Percentiles rank a stretch among this genome's conserved stretches.
Conservation (phyloP, 768 basidiomycete species). For the Pulveroboletus ravenelii region DNA sequence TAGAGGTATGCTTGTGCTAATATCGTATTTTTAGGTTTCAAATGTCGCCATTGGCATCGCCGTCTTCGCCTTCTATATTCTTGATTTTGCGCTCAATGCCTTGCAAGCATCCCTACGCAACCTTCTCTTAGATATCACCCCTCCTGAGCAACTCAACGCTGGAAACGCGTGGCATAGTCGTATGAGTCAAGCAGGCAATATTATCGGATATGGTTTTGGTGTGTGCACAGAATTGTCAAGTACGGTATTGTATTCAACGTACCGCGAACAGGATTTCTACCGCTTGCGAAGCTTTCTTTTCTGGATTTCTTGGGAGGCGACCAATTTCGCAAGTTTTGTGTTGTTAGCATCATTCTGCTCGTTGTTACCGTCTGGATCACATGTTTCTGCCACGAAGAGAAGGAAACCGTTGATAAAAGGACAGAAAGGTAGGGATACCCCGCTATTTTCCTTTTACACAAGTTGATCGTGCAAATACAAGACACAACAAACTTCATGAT, state of each 20-base stretch:
- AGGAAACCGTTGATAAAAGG: slow-evolving; percentile 50
- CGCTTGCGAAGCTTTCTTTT: slow-evolving; percentile 75
- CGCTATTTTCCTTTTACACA: not conserved
- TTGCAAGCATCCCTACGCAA: slow-evolving; percentile 90
- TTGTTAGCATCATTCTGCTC: slow-evolving; percentile 77
- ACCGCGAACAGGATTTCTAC: slow-evolving; percentile 64
- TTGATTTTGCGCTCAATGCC: slow-evolving; percentile 98
- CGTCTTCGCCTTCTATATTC: slow-evolving; percentile 82
- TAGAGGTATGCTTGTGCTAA: not conserved
- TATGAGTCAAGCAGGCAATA: slow-evolving; percentile 96
- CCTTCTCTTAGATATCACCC: slow-evolving; percentile 87
- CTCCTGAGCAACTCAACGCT: slow-evolving; percentile 83
- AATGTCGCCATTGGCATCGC: slow-evolving; percentile 80
- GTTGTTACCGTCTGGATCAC: slow-evolving; percentile 83
- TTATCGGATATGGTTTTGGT: slow-evolving; percentile 92
- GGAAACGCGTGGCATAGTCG: slow-evolving; percentile 98
- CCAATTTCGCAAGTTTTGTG: slow-evolving; percentile 95
- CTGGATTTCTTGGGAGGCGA: slow-evolving; percentile 79
- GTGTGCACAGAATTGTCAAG: slow-evolving; percentile 16
- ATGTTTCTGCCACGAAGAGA: slow-evolving; percentile 79
- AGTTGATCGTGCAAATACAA: slow-evolving; percentile 4
- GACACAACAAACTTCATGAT: slow-evolving; percentile 56
- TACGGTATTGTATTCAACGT: slow-evolving; percentile 5
- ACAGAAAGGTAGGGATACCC: slow-evolving; percentile 37
- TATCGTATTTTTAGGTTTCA: slow-evolving; percentile 43